phyloP scores from a whole-genome alignment of 1,139 yeast species.

The Taphrina sp. region DNA sequence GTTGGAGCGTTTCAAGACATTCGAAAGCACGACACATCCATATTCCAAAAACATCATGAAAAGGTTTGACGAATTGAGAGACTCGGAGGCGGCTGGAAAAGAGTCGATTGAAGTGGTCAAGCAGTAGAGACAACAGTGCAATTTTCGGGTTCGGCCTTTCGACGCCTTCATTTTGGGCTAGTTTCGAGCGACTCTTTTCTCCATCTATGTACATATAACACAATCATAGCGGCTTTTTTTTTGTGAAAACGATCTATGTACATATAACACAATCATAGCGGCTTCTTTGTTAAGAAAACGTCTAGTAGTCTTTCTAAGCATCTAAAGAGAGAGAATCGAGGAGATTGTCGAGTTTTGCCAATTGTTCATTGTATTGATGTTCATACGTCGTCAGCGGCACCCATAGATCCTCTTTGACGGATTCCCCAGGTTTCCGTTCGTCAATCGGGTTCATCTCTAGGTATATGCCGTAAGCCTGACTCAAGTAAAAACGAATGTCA shows the following conservation, averaged over 20 bases:
- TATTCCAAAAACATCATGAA: conserved; percentile 68
- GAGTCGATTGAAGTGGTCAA: too few relatives aligned
- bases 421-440: conserved; percentile 29
- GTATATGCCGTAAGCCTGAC: conserved; percentile 50
- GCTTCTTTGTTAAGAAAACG: too few relatives aligned
- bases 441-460: conserved; percentile 41
- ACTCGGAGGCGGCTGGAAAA: too few relatives aligned
- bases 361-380: conserved; percentile 37
- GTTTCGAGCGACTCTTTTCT: too few relatives aligned
- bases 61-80: conserved; percentile 7
- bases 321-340: conserved; percentile 37
- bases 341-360: conserved; percentile 38
- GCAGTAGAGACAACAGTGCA: too few relatives aligned
- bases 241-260: conserved; percentile 1
- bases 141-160: too few relatives aligned
- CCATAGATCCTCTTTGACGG: conserved; percentile 36
- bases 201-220: too few relatives aligned
- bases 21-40: conserved; percentile 86
- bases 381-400: conserved; percentile 37
- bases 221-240: too few relatives aligned
- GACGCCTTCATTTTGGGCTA: too few relatives aligned
- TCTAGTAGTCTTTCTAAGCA: too few relatives aligned
- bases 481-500: conserved; percentile 67
- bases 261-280: too few relatives aligned
- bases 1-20: conserved; percentile 77